Evolutionary conservation across 2,329 filamentous ascomycete genomes (phyloP), one percentile per base, ranked within the genome.

Genomic region (Talaromyces sp.): DNA sequence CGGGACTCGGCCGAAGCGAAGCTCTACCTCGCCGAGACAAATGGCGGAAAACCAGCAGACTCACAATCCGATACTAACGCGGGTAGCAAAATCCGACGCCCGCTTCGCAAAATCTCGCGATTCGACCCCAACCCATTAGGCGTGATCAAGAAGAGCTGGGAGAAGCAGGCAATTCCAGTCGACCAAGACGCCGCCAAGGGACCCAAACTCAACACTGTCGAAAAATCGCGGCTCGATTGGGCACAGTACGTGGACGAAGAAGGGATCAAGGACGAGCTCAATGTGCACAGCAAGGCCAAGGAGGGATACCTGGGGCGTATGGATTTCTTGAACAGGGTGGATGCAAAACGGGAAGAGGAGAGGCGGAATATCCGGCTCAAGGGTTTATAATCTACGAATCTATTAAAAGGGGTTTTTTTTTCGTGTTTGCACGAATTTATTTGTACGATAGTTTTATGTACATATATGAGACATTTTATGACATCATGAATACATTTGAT

Each of bases 171-270:
- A 8, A 66, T 67, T 41, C 70, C 69, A 62, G 66, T 70, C 61
- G 68, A 69, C 31, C 50, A 43, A 24, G 58, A 61, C n/a, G n/a
- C n/a, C n/a, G 63, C 77, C 69, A 66, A 80, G 73, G 75, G 82
- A 67, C 81, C 83, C 61, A 87, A 86, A 68, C 81, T 88, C 74
- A 88, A 86, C 65, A 86, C 85, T 0, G 84, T 88, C 55, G 84
- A 87, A 72, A 88, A 88, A 72, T 86, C 83, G 31, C 81, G 84
- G 58, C 75, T 87, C 67, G 86, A 88, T 66, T 88, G 86, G 86
- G 84, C 83, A 21, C 80, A 81, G 11, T 86, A 86, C 67, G 85
- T 88, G 46, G 83, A 86, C 68, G 75, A 82, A 58, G 82, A 82
- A 52, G 84, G 85, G 31, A 81, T 87, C 60, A 80, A 81, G 60